Percentiles rank a stretch among this genome's conserved stretches.
These are phyloP conservation scores for Herpetospermum pedunculosum DNA, from an alignment of 306 rosid genomes.

Conservation along the genomic window DNA sequence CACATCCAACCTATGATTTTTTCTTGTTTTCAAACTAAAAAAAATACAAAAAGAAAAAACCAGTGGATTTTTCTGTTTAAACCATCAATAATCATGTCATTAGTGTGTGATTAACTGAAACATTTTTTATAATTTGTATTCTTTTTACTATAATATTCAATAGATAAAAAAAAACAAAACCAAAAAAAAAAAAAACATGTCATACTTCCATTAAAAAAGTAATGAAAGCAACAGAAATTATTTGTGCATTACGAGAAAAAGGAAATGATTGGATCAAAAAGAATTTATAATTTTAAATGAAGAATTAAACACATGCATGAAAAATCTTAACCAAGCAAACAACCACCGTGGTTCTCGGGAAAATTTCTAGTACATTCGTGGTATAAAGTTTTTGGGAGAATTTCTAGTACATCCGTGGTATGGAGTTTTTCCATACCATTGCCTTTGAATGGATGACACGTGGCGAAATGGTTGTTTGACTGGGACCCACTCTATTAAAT, in stretches of 20 bases:
- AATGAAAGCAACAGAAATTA: neutral
- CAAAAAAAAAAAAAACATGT: neutral
- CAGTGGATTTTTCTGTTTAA: no score
- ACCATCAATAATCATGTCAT: no score
- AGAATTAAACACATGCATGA: neutral
- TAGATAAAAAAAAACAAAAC: neutral
- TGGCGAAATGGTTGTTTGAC: no score
- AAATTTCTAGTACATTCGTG: no score
- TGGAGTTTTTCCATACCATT: no score
- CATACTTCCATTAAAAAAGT: neutral
- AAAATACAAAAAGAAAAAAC: no score
- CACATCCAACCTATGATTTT: no score
- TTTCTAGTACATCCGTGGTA: no score
- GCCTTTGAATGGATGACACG: no score
- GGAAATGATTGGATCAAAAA: neutral
- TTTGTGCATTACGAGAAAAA: neutral
- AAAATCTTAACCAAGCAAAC: neutral
- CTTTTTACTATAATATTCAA: neutral
- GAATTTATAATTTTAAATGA: neutral
- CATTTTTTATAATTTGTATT: neutral
- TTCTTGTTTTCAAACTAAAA: no score
- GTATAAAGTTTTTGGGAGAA: no score
- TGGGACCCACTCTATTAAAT: no score
- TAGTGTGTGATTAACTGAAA: neutral
- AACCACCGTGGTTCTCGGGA: neutral